These are phyloP conservation scores for Akanthomyces muscarius DNA, from an alignment of 2,329 filamentous ascomycete species.

Conservation along the genomic window DNA sequence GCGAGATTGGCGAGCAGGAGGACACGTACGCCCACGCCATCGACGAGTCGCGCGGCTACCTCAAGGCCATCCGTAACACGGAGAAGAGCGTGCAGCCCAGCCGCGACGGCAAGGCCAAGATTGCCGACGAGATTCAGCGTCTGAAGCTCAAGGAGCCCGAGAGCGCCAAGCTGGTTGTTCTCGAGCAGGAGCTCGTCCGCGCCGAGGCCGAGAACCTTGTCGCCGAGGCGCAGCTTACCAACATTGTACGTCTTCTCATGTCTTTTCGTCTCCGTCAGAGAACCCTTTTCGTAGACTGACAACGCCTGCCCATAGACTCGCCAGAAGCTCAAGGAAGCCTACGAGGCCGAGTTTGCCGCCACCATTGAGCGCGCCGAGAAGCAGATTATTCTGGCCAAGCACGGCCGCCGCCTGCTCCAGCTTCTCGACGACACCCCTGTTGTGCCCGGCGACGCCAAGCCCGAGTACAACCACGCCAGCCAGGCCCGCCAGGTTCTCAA, in stretches of 20 bases:
- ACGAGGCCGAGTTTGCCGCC: slow-evolving; percentile 80
- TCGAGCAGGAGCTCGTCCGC: slow-evolving; percentile 94
- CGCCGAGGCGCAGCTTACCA: slow-evolving; percentile 92
- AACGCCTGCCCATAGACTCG: slow-evolving; percentile 59
- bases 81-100: slow-evolving; percentile 93
- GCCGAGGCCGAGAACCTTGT: slow-evolving; percentile 95
- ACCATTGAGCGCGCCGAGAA: slow-evolving; percentile 96
- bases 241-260: slow-evolving; percentile 63
- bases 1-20: slow-evolving; percentile 92
- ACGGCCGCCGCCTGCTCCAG: slow-evolving; percentile 78
- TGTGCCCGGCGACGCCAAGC: slow-evolving; percentile 75
- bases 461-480: slow-evolving; percentile 60
- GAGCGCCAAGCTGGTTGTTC: slow-evolving; percentile 71
- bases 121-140: slow-evolving; percentile 86
- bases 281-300: slow-evolving; percentile 13
- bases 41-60: slow-evolving; percentile 74
- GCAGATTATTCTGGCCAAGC: slow-evolving; percentile 88
- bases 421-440: slow-evolving; percentile 87
- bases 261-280: not conserved
- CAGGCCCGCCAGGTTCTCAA: slow-evolving; percentile 83
- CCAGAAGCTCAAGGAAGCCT: slow-evolving; percentile 93
- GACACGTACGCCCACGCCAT: slow-evolving; percentile 80
- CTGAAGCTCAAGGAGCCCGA: slow-evolving; percentile 90
- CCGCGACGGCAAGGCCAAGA: slow-evolving; percentile 80
- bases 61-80: slow-evolving; percentile 94